phyloP scores from a whole-genome alignment of 768 basidiomycete species.

The Amanita fuliginea region DNA sequence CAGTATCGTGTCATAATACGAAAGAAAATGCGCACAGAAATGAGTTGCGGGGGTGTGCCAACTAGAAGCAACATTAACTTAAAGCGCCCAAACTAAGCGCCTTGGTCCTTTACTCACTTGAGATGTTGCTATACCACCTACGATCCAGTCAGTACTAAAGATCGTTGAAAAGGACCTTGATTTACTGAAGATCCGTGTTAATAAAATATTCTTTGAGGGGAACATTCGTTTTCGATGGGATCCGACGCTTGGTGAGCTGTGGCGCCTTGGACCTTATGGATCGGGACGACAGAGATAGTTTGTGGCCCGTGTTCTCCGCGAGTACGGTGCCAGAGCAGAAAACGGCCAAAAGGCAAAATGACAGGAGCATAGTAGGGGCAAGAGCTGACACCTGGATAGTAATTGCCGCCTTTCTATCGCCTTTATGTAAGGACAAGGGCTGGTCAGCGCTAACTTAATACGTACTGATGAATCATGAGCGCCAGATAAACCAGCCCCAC shows the following conservation, averaged over 20 bases:
- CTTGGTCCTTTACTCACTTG: conserved; percentile 21
- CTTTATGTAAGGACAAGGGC: too few relatives aligned
- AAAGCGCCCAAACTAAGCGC: background rate
- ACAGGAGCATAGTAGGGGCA: background rate
- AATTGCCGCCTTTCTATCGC: too few relatives aligned
- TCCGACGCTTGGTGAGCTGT: conserved; percentile 18
- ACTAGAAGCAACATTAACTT: conserved; percentile 20
- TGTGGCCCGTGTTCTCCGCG: conserved; percentile 17
- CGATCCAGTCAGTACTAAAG: background rate
- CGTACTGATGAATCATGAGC: too few relatives aligned
- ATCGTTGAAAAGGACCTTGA: conserved; percentile 1
- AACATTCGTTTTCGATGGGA: conserved; percentile 25
- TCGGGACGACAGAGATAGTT: conserved; percentile 20
- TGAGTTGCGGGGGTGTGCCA: conserved; percentile 40
- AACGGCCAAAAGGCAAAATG: background rate
- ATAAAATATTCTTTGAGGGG: conserved; percentile 42
- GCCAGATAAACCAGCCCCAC: too few relatives aligned
- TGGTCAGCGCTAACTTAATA: too few relatives aligned
- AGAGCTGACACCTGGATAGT: background rate
- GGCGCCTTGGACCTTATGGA: conserved; percentile 11
- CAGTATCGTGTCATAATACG: background rate
- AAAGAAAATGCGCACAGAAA: conserved; percentile 20
- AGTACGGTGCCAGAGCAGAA: background rate
- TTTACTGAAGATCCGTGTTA: conserved; percentile 47
- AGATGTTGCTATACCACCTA: conserved; percentile 47